These are phyloP conservation scores for Plectranthus barbatus DNA, from an alignment of 257 asterid species.

Conservation along the genomic window DNA sequence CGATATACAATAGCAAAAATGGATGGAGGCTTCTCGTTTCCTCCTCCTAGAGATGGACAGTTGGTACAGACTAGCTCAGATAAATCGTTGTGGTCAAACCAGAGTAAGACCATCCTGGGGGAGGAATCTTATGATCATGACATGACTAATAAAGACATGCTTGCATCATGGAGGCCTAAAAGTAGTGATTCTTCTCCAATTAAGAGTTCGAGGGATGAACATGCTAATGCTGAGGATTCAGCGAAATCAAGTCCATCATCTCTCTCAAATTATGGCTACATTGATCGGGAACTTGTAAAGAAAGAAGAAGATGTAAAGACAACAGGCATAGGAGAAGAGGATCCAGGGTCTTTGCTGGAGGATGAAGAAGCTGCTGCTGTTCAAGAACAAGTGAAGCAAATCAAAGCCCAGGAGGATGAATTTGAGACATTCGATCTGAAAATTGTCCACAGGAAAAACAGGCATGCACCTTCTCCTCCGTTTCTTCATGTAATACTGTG, in stretches of 20 bases:
- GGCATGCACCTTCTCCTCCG: conserved; percentile 33
- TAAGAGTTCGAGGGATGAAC: conserved; percentile 64
- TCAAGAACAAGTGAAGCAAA: conserved; percentile 96
- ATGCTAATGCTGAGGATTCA: conserved; percentile 44
- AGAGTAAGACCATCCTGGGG: conserved; percentile 31
- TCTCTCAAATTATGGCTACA: conserved; percentile 63
- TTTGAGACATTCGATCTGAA: conserved; percentile 90
- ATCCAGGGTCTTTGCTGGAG: conserved; percentile 55
- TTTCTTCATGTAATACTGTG: conserved; percentile 8
- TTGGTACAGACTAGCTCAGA: conserved; percentile 43
- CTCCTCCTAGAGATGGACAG: conserved; percentile 79
- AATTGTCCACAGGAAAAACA: conserved; percentile 96
- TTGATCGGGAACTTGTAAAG: conserved; percentile 44
- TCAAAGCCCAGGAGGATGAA: conserved; percentile 96
- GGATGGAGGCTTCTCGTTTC: conserved; percentile 87
- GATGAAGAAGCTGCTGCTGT: conserved; percentile 97
- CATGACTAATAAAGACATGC: conserved; percentile 51
- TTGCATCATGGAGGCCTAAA: conserved; percentile 63
- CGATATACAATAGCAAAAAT: conserved; percentile 26
- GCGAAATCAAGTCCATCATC: conserved; percentile 81
- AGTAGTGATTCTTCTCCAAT: conserved; percentile 62
- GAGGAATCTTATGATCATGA: conserved; percentile 51
- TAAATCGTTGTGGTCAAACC: conserved; percentile 64
- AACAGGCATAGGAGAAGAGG: conserved; percentile 49
- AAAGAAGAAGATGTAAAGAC: conserved; percentile 40